Evolutionary conservation across 2,329 filamentous ascomycete species (phyloP), one percentile per base, ranked within the genome.

Genomic region (Tolypocladium pustulatum): DNA sequence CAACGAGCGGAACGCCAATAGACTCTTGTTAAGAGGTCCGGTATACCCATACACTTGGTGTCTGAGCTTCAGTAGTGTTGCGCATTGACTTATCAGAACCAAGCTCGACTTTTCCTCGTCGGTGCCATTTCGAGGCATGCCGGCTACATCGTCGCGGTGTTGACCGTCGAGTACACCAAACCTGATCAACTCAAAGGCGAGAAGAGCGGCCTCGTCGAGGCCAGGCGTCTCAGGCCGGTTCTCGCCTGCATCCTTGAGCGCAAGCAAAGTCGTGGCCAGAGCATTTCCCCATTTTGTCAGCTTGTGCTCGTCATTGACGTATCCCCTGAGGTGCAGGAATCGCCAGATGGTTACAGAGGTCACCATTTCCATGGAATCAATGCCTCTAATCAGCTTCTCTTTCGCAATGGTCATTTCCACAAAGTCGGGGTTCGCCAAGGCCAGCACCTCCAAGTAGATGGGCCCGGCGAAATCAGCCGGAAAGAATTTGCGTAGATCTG

Each of bases 11-110:
- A 92, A 99, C 32, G 86, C 87, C 49, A 99, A 80, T 57, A 97
- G 80, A 64, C 93, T 91, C 72, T 94, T 88, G 78, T 91, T 96
- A 1, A 99, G 81, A 1, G 94, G 93, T 0, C 94, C 94, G 2
- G 93, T 97, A 73, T 97, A 99, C 36, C 94, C 94, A 65, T 93
- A 92, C 4, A 83, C 81, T 65, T 90, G 83, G 71, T 99, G 94
- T 37, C 86, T 84, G 61, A 97, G 79, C 68, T 89, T 90, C 56
- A 91, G 83, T 59, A 97, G 78, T 57, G 89, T 91, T 17, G 92
- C 90, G 61, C 92, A 88, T 43, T 94, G 88, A 65, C 91, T 94
- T 66, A 97, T 86, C 52, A 99, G 81, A 58, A 94, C 81, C 52
- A 91, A 85, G 67, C 87, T 88, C 37, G 82, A 80, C 70, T 89